Base-by-base conservation (phyloP, 331 rosid genomes). In the Rosa hybrid region DNA sequence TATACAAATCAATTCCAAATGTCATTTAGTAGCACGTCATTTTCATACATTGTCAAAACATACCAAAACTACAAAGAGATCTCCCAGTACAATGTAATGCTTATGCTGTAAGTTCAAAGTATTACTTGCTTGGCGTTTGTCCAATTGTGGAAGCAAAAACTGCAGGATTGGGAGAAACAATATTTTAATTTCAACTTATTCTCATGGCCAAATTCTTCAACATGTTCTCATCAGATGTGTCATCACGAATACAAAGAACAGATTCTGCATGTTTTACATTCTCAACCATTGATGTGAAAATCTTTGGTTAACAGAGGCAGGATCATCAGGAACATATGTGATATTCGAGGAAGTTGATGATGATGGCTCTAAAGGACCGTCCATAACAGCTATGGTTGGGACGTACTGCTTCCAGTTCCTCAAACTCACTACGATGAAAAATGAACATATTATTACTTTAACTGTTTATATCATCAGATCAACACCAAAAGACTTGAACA, bases 201-300 rank as follows among this genome's bases (percentile, higher is more conserved):
- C 46, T 90, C 88, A 78, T 82, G 83, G 10, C 87, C 89, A 60
- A 92, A 87, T 74, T 86, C 76, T 92, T 96, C 86, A 94, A 94
- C 98, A 94, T 94, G 84, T 94, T 96, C 83, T 94, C 97, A 39
- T 94, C 98, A 34, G 98, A 94, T 92, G 94, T 90, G 87, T 92
- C 97, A 50, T 94, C 97, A 12, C 98, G 96, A 42, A 94, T 90
- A 81, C 97, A 94, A 59, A 94, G 80, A 71, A 92, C 96, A 86
- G 90, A 94, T 82, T 94, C 94, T 3, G 96, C 98, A 21, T 63
- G 91, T 30, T 77, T 88, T 70, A 89, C 96, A 2, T 73, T 86
- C 65, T 64, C 97, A 0, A 81, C 80, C 97, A 92, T 89, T 77
- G 97, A 86, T 56, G 94, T 63, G 69, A 94, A 94, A 73, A 94